Base-by-base conservation (phyloP, 2,329 filamentous ascomycete genomes). In the Clonostachys sp. region DNA sequence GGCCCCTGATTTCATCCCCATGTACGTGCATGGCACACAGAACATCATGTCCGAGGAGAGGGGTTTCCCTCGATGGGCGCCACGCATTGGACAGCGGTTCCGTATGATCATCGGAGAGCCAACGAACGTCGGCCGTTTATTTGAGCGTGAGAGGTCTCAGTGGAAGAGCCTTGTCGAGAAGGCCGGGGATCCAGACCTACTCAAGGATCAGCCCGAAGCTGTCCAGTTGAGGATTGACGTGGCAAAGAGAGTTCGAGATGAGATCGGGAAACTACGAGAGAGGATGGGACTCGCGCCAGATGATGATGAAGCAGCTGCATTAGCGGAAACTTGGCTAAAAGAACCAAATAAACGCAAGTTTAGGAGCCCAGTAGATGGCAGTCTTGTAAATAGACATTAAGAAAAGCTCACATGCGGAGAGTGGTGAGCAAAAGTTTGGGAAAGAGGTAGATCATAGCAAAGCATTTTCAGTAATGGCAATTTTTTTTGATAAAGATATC, bases 11-110 rank as follows among this genome's bases (percentile, higher is more conserved):
- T 80, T 99, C 17, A 80, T 99, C 35, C 91, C 94, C 41, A 92
- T 99, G 69, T 99, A 95, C 75, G 86, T 97, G 44, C 89, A 96
- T 59, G 94, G 94, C 30, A 87, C 88, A 14, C 87, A 96, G 61
- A 71, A 86, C 50, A 76, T 96, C 55, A 96, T 97, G 92, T 80
- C 89, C 58, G 92, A 97, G 66, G 78, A 84, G 49, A 80, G 94
- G 42, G 70, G 68, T 3, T 96, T 84, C 57, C 94, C 92, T 1
- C 82, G 89, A 12, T 94, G 89, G 59, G 57, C 95, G 13, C 94
- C 94, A 2, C 80, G 92, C 4, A 68, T 83, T 12, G 83, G 86
- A 45, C 86, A 89, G 55, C 77, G 75, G 7, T 74, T 96, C 45
- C 80, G 75, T 43, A 74, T 96, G 45, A 84, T 83, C 2, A 91